Evolutionary conservation across 768 basidiomycete genomes (phyloP), one percentile per base, ranked within the genome.

Genomic region (Boletus patriciae): DNA sequence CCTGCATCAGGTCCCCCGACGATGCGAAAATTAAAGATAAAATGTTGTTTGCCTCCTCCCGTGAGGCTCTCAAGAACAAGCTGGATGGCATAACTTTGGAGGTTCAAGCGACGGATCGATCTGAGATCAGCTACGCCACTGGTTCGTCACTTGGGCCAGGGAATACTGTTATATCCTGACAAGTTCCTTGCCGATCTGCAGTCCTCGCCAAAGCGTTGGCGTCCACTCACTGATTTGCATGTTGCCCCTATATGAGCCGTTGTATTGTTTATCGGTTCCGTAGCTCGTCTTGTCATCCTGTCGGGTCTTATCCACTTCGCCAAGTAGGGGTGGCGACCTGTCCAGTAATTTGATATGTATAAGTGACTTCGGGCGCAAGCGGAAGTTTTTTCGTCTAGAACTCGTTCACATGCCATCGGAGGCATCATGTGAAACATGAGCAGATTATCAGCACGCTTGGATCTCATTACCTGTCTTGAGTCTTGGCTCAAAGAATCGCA

Each of bases 11-110:
- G 96, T 81, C 86, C 19, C 95, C 96, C 60, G 93, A 95, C 66
- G 74, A 72, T 42, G 86, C 93, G 41, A 90, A 83, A 76, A 81
- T 95, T 74, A 94, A 90, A 76, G 79, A 84, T 69, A 98, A 95
- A 86, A 98, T 98, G 94, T 65, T 97, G 64, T 89, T 83, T 75
- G 88, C 96, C 3, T 87, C 92, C 18, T 98, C 95, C 51, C 87
- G 84, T 69, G 90, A 93, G 27, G 87, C 87, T 6, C 75, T 99
- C 61, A 82, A 83, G 66, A 83, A 81, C 52, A 69, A 81, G 33
- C 81, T 98, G 29, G 83, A 82, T 25, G 96, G 94, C 52, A 80
- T 97, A 62, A 78, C 82, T 6, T 69, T 82, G 46, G 94, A 97
- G 71, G 80, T 98, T 53, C 95, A 98, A 73, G 94, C 84, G 54